A percentile compares a stretch with the other conserved stretches of the same genome.
Conservation (phyloP, 495 filamentous ascomycete species). For the Penicillium pancosmium region DNA sequence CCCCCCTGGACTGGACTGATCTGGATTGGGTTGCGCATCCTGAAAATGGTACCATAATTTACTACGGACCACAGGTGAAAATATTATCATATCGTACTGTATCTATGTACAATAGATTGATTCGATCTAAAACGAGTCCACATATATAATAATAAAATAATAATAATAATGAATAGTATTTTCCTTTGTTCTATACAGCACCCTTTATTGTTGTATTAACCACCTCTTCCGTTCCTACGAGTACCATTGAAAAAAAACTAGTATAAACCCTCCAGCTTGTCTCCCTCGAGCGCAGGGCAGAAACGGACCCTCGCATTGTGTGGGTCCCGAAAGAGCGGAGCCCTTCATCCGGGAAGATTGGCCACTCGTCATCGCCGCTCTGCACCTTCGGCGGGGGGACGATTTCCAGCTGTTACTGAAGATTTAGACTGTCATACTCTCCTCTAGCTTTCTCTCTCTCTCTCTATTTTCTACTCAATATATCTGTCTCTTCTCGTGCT, state of each 20-base stretch:
- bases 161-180: too few relatives aligned
- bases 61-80: too few relatives aligned
- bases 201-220: not conserved
- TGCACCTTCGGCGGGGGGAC: not conserved
- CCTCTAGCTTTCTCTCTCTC: not conserved
- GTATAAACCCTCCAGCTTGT: not conserved
- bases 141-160: too few relatives aligned
- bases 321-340: slow-evolving; percentile 18
- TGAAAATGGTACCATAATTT: too few relatives aligned
- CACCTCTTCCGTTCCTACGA: not conserved
- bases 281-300: not conserved
- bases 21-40: slow-evolving; percentile 2
- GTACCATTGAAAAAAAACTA: not conserved
- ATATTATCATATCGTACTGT: too few relatives aligned
- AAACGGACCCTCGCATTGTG: slow-evolving; percentile 10
- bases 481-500: not conserved
- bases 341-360: slow-evolving; percentile 9
- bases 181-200: too few relatives aligned
- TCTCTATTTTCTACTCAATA: too few relatives aligned
- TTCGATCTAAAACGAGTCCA: too few relatives aligned
- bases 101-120: too few relatives aligned
- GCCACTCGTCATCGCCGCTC: slow-evolving; percentile 2
- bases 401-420: not conserved
- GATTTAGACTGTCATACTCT: not conserved
- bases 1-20: not conserved